Evolutionary conservation across 495 filamentous ascomycete genomes (phyloP).

Genomic region (Aspergillus bertholletiae): DNA sequence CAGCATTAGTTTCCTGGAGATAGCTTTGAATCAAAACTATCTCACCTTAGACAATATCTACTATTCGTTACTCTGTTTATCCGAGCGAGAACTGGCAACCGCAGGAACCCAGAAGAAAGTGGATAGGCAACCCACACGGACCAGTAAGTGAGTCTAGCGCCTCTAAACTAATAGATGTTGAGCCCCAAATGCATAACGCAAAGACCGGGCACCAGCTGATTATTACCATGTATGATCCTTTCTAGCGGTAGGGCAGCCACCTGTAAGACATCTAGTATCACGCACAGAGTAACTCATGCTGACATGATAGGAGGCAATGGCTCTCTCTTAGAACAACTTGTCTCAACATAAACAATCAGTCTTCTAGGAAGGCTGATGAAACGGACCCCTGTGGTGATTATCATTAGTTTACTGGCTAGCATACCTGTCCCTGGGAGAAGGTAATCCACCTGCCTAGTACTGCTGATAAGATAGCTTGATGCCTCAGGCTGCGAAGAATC

Average conservation of each 20-base stretch:
- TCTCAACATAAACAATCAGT: too few species aligned
- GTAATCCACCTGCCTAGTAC: not conserved
- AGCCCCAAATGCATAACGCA: slow-evolving; percentile 4
- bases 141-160: slow-evolving; percentile 1
- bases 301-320: too few species aligned
- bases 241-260: too few species aligned
- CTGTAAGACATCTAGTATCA: too few species aligned
- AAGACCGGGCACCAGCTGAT: not conserved
- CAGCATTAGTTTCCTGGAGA: too few species aligned
- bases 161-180: not conserved
- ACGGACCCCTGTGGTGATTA: not conserved
- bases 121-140: not conserved
- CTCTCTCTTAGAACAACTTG: too few species aligned
- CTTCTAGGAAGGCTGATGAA: not conserved
- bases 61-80: not conserved
- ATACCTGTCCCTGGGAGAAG: not conserved
- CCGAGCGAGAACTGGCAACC: not conserved
- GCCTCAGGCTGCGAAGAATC: slow-evolving; percentile 17
- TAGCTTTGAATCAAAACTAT: too few species aligned
- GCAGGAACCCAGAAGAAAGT: not conserved
- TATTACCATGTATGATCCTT: not conserved
- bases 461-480: not conserved
- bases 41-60: too few species aligned
- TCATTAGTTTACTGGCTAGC: not conserved
- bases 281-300: too few species aligned